A percentile compares a stretch with the other conserved stretches of the same genome.
These are phyloP conservation scores for Takakia lepidozioides DNA, from an alignment of 225 moss, liverwort and hornwort genomes.

Conservation along the genomic window DNA sequence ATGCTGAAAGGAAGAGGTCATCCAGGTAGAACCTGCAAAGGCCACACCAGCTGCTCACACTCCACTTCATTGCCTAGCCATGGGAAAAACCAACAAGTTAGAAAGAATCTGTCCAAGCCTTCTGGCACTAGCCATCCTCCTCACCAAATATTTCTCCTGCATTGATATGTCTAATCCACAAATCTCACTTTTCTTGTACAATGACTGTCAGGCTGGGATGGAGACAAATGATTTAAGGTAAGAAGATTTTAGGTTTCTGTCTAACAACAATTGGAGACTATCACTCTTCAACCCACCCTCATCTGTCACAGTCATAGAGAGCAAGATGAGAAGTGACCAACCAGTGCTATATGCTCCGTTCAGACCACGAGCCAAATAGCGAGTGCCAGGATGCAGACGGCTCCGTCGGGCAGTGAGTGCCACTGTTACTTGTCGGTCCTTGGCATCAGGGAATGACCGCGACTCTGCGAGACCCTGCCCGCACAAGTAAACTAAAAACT, in stretches of 20 bases:
- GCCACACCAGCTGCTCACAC: no score
- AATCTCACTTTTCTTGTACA: no score
- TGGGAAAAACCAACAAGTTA: constrained; percentile 11
- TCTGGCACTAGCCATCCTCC: not conserved
- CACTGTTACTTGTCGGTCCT: constrained; percentile 47
- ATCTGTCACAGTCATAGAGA: not conserved
- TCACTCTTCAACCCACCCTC: not conserved
- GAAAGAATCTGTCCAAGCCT: not conserved
- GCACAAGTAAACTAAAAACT: constrained; percentile 57
- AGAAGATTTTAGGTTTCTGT: no score
- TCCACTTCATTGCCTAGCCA: no score
- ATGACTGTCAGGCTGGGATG: no score
- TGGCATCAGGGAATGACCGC: constrained; percentile 39
- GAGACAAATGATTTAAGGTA: no score
- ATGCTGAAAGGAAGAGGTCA: no score
- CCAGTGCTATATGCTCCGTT: constrained; percentile 93
- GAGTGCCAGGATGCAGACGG: constrained; percentile 94
- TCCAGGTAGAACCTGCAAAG: no score
- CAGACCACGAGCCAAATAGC: constrained; percentile 92
- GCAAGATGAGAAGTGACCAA: constrained; percentile 18
- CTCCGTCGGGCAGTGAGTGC: constrained; percentile 88
- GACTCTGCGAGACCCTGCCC: constrained; percentile 98
- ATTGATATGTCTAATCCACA: no score
- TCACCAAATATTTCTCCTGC: no score
- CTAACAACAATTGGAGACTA: no score